Conservation (phyloP, 306 rosid species). For the Vigna hirtella region DNA sequence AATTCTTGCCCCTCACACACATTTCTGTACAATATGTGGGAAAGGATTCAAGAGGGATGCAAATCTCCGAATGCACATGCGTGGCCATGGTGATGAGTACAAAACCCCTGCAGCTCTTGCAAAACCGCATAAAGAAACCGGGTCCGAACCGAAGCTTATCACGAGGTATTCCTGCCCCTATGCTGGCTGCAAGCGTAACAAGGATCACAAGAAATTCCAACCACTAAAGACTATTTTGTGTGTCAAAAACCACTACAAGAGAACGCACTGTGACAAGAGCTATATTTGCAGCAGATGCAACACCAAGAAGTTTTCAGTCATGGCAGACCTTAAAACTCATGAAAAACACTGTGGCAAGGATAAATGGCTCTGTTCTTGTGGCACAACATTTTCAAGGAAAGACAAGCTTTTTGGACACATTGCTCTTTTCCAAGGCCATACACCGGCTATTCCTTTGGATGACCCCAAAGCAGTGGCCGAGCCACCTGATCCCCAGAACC, state of each 20-base stretch:
- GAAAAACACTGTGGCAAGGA: conserved; percentile 99
- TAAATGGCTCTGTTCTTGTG: conserved; percentile 99
- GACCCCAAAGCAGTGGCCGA: conserved; percentile 59
- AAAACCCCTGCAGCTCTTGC: conserved; percentile 99
- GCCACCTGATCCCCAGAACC: conserved; percentile 55
- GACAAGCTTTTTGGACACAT: conserved; percentile 99
- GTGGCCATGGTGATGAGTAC: conserved; percentile 98
- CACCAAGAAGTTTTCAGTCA: conserved; percentile 91
- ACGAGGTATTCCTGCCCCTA: conserved; percentile 98
- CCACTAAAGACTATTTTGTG: conserved; percentile 95
- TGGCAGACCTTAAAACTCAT: conserved; percentile 98
- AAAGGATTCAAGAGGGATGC: conserved; percentile 99
- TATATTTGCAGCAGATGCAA: conserved; percentile 94
- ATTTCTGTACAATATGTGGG: conserved; percentile 96
- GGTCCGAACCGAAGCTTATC: conserved; percentile 68
- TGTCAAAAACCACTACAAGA: conserved; percentile 98
- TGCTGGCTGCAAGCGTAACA: conserved; percentile 95
- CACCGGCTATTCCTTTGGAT: conserved; percentile 90
- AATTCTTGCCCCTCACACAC: conserved; percentile 98
- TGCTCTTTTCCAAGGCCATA: conserved; percentile 97
- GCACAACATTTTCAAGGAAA: conserved; percentile 99
- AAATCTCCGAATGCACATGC: conserved; percentile 97
- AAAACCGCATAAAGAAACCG: conserved; percentile 76
- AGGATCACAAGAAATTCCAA: conserved; percentile 91
- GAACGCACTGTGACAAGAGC: conserved; percentile 99